Base-by-base conservation (phyloP, 176 grass and related monocot genomes). In the Musa itinerans region DNA sequence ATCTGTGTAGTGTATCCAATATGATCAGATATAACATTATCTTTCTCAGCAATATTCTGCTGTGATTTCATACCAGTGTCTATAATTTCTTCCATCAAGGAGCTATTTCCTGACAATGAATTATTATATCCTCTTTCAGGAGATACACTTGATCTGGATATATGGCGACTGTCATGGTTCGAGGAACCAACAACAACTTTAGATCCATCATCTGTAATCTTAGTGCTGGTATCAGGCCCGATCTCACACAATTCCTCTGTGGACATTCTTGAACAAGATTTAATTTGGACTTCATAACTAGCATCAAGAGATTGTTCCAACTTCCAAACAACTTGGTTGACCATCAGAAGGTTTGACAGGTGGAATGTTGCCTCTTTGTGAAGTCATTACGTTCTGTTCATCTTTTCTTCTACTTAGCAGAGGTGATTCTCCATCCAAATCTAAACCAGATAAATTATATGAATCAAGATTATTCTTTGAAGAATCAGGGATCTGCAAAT, bases 41-140 rank as follows among this genome's bases (percentile, higher is more conserved):
- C 71, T 69, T 66, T 11, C 54, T 34, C 75, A 14, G 53, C 63
- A 75, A 23, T 23, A 23, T 8, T 14, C 23, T 73, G 55, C 12
- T 53, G 14, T 62, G 80, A 55, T 13, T 50, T 72, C 62, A 50
- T 9, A 3, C 24, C 8, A 50, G 76, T 51, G 22, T 25, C 54
- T 56, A 81, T 27, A 22, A 25, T 55, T 78, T 86, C 81, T 71
- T 82, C 84, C 49, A 82, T 43, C 78, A 81, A 34, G 72, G 80
- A 51, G 53, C 78, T 65, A 62, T 72, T 89, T 82, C 71, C 53
- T 51, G 57, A 56, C 73, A 53, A 27, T 54, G 15, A 23, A 8
- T 53, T 23, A 53, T 64, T 52, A 22, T 63, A 11, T 14, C 29
- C 43, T 64, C 43, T 64, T 53, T 21, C 54, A 72, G 19, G 52